Conservation (phyloP, 2,329 filamentous ascomycete genomes). For the Penicillium sp. region DNA sequence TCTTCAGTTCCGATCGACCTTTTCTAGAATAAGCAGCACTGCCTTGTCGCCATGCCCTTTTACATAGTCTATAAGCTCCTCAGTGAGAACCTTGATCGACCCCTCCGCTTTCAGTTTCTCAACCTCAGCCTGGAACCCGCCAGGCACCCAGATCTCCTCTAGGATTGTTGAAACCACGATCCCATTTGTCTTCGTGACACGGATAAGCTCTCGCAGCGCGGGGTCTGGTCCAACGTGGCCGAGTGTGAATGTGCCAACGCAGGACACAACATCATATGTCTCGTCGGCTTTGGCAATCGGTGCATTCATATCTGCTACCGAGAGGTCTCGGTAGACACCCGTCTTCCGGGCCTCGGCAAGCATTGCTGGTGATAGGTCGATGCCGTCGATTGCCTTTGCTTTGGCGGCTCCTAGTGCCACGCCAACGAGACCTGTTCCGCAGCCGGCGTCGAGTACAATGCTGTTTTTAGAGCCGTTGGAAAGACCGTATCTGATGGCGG, state of each 20-base stretch:
- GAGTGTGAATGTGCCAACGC: constrained; percentile 58
- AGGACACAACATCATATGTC: constrained; percentile 55
- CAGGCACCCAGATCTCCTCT: constrained; percentile 52
- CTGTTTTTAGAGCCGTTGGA: constrained; percentile 21
- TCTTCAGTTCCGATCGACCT: constrained; percentile 32
- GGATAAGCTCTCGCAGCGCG: constrained; percentile 53
- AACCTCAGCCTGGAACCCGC: constrained; percentile 52
- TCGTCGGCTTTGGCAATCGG: constrained; percentile 43
- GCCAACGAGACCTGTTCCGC: constrained; percentile 58
- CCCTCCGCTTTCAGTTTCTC: constrained; percentile 38
- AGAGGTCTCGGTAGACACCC: constrained; percentile 51
- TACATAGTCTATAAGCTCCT: constrained; percentile 33
- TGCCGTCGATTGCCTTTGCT: constrained; percentile 52
- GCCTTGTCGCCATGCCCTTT: constrained; percentile 35
- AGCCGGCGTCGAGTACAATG: constrained; percentile 57
- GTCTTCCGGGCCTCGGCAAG: constrained; percentile 54
- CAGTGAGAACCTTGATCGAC: constrained; percentile 35
- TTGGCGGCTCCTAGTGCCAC: constrained; percentile 48
- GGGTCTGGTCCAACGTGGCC: constrained; percentile 56
- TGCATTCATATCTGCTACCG: constrained; percentile 51
- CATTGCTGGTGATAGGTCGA: constrained; percentile 58
- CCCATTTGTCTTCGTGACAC: constrained; percentile 51
- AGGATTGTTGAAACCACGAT: constrained; percentile 56
- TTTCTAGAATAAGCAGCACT: constrained; percentile 28
- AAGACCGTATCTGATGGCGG: constrained; percentile 26